Evolutionary conservation across 768 basidiomycete species (phyloP).

Genomic region (Lactifluus volemus): DNA sequence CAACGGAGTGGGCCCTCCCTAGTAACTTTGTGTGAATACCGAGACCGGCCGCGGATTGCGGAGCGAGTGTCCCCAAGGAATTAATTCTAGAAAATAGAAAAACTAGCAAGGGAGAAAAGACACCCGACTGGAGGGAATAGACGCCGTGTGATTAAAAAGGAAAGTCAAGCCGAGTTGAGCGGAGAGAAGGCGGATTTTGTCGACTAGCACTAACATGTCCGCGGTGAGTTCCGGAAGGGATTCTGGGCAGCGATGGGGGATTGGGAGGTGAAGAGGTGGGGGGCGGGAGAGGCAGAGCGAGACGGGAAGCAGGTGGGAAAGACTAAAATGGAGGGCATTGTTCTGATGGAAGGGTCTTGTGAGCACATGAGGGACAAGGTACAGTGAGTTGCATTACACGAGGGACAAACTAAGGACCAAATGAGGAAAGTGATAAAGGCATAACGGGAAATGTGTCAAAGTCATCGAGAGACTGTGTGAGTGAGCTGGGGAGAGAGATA

Average conservation of each 20-base stretch:
- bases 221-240: too few species aligned
- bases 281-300: not conserved
- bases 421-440: constrained; percentile 8
- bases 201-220: too few species aligned
- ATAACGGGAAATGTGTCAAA: not conserved
- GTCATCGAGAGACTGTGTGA: not conserved
- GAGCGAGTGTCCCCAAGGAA: not conserved
- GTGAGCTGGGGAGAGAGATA: too few species aligned
- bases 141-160: too few species aligned
- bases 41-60: not conserved
- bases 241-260: too few species aligned
- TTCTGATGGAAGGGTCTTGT: constrained; percentile 13
- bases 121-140: too few species aligned
- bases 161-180: not conserved
- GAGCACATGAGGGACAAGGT: not conserved
- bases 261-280: too few species aligned
- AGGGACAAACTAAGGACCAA: constrained; percentile 6
- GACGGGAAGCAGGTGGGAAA: too few species aligned
- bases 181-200: too few species aligned
- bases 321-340: constrained; percentile 7
- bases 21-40: not conserved
- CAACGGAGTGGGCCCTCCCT: not conserved
- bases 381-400: not conserved
- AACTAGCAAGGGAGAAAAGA: too few species aligned
- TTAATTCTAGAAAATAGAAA: not conserved